A percentile compares a stretch with the other conserved stretches of the same genome.
Evolutionary conservation across 805 yeast species (phyloP).

Genomic region (Metschnikowia sp.): DNA sequence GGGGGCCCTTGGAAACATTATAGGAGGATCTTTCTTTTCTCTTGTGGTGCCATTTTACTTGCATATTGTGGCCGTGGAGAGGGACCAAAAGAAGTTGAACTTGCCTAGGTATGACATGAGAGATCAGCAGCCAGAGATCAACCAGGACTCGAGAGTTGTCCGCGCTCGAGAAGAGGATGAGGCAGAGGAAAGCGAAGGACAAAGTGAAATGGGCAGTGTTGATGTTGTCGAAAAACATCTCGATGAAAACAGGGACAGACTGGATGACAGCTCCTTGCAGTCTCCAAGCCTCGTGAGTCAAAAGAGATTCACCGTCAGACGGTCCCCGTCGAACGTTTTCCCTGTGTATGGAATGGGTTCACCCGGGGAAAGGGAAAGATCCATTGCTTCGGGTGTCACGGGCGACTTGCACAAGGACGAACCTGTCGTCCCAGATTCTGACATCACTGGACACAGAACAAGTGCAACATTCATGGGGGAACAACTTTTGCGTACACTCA

Average conservation of each 20-base stretch:
- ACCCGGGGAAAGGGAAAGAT: slow-evolving; percentile 52
- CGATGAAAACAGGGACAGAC: not conserved
- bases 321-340: slow-evolving; percentile 69
- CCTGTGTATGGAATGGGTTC: slow-evolving; percentile 79
- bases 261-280: slow-evolving; percentile 1
- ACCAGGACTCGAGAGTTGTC: slow-evolving; percentile 76
- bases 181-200: slow-evolving; percentile 11
- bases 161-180: slow-evolving; percentile 27
- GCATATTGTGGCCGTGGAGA: slow-evolving; percentile 69
- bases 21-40: slow-evolving; percentile 75
- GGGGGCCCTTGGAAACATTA: slow-evolving; percentile 67
- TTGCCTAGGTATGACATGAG: slow-evolving; percentile 67
- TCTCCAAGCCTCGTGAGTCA: slow-evolving; percentile 1
- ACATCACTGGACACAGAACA: slow-evolving; percentile 1
- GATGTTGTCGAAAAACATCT: slow-evolving; percentile 11
- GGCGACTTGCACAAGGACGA: slow-evolving; percentile 4
- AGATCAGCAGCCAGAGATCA: slow-evolving; percentile 79
- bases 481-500: slow-evolving; percentile 11
- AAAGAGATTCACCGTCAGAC: not conserved
- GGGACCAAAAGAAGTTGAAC: slow-evolving; percentile 57
- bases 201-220: slow-evolving; percentile 1
- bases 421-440: not conserved
- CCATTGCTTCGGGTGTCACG: slow-evolving; percentile 45
- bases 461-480: slow-evolving; percentile 16
- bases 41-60: slow-evolving; percentile 66